phyloP scores from a whole-genome alignment of 2,329 filamentous ascomycete species.

The Fusarium mundagurra region DNA sequence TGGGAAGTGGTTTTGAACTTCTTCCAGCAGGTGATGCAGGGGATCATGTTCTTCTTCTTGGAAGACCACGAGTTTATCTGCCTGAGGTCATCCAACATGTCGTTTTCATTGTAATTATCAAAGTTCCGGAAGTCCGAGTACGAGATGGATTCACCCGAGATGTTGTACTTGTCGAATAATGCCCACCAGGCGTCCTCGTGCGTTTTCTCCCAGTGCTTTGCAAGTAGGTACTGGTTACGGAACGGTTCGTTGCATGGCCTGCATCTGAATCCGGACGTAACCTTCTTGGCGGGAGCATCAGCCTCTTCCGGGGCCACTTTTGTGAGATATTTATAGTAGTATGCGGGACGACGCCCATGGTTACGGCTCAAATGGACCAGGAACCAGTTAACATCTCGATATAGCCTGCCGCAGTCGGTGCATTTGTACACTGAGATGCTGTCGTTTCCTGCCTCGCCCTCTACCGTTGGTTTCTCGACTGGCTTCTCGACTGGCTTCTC shows the following conservation, averaged over 20 bases:
- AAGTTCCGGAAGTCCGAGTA: background rate
- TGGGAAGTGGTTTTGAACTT: background rate
- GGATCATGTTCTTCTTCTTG: background rate
- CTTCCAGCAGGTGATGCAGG: background rate
- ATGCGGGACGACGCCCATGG: background rate
- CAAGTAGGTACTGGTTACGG: background rate
- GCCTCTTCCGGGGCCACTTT: background rate
- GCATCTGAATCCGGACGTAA: background rate
- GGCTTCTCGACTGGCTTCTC: too few species aligned
- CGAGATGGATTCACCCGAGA: background rate
- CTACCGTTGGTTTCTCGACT: background rate
- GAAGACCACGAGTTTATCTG: background rate
- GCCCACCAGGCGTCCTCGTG: background rate
- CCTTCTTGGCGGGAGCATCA: background rate
- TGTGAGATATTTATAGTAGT: too few species aligned
- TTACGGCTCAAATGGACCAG: background rate
- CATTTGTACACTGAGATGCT: background rate
- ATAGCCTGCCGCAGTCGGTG: background rate
- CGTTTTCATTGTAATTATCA: background rate
- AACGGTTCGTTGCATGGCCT: background rate
- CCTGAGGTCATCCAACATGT: background rate
- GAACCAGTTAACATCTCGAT: background rate
- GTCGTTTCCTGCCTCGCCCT: background rate
- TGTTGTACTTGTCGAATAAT: background rate
- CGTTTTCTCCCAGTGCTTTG: background rate